Evolutionary conservation across 768 basidiomycete genomes (phyloP).

Genomic region (Suillus alpinus): DNA sequence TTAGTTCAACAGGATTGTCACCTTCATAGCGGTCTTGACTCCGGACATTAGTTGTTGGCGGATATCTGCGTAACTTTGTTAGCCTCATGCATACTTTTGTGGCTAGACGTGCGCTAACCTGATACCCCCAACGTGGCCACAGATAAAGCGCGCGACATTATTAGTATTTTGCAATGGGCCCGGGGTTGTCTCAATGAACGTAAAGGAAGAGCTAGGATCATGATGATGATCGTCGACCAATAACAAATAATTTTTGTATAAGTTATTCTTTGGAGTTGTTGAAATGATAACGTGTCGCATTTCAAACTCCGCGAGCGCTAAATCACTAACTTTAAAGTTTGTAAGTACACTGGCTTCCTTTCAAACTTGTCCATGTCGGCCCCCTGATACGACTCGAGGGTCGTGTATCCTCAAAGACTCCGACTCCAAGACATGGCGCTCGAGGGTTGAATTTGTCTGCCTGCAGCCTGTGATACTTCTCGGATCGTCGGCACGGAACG

Average conservation of each 20-base stretch:
- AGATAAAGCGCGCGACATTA: background rate
- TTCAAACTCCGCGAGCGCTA: background rate
- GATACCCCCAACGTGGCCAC: background rate
- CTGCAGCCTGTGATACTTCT: background rate
- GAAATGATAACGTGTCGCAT: background rate
- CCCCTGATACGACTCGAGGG: background rate
- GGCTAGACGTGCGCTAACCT: background rate
- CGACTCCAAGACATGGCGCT: too few species aligned
- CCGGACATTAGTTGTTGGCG: constrained; percentile 49
- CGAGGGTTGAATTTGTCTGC: too few species aligned
- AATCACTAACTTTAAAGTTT: background rate
- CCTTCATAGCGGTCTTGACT: constrained; percentile 72
- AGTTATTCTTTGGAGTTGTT: too few species aligned
- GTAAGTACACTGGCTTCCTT: too few species aligned
- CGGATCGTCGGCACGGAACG: background rate
- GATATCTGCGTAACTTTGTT: constrained; percentile 39
- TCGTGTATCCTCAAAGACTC: background rate
- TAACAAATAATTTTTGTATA: too few species aligned
- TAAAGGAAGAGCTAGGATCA: background rate
- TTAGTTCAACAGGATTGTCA: constrained; percentile 22
- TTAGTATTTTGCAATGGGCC: background rate
- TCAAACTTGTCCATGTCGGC: too few species aligned
- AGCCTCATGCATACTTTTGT: background rate
- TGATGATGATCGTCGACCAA: background rate
- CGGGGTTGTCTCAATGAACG: background rate